Conservation (phyloP, 176 grass and related monocot species). For the Poa pratensis region DNA sequence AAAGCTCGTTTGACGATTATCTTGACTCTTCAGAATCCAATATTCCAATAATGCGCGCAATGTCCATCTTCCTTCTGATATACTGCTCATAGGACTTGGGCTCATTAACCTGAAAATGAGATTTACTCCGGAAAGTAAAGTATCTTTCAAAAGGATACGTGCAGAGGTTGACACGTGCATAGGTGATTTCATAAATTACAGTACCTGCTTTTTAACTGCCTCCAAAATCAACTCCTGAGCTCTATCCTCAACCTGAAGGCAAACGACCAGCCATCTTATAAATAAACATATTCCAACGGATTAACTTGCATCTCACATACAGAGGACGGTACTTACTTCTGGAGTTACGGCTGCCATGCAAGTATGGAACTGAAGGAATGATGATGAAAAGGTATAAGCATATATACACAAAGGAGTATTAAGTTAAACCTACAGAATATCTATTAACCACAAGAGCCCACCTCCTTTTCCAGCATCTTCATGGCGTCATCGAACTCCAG, state of each 20-base stretch:
- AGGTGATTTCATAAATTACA: not conserved
- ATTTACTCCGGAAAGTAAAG: not conserved
- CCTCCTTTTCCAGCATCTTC: conserved; percentile 2
- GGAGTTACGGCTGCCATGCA: not conserved
- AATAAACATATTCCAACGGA: not conserved
- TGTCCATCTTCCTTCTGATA: not conserved
- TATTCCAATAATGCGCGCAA: not conserved
- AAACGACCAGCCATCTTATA: not conserved
- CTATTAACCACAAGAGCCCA: not conserved
- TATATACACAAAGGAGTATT: not conserved
- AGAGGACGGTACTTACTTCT: not conserved
- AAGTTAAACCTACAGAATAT: not conserved
- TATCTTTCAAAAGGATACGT: not conserved
- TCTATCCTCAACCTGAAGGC: not conserved
- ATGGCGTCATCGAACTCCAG: not conserved
- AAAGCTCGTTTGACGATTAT: not conserved
- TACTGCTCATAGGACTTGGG: not conserved
- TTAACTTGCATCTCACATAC: not conserved
- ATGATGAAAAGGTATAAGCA: not conserved
- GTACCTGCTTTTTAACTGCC: not conserved
- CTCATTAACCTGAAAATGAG: not conserved
- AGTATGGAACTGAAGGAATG: not conserved
- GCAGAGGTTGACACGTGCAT: too few species aligned
- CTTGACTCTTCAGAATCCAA: not conserved
- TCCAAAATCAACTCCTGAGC: not conserved